Percentiles rank a stretch among this genome's conserved stretches.
phyloP scores from a whole-genome alignment of 2,329 filamentous ascomycete species.

The Trichophyton verrucosum region DNA sequence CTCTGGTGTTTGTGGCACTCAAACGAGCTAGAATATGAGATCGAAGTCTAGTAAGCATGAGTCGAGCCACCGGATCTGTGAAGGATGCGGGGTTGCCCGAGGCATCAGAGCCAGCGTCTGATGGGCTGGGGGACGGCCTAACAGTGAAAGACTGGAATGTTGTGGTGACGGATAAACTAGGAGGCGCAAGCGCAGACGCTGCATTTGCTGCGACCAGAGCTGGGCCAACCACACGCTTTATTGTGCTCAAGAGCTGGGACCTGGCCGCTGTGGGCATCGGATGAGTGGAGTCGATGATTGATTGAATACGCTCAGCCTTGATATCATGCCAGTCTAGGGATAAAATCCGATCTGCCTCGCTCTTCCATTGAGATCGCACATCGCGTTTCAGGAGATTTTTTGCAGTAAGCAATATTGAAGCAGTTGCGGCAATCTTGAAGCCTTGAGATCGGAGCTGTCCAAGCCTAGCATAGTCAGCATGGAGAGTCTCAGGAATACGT shows the following conservation, averaged over 20 bases:
- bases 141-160: neutral
- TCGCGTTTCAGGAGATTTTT: slow-evolving; percentile 56
- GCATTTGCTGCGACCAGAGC: slow-evolving; percentile 32
- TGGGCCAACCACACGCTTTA: slow-evolving; percentile 42
- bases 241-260: slow-evolving; percentile 35
- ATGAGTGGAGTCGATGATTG: slow-evolving; percentile 37
- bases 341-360: slow-evolving; percentile 48
- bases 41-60: slow-evolving; percentile 47
- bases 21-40: slow-evolving; percentile 44
- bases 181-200: slow-evolving; percentile 14
- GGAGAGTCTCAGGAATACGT: slow-evolving; percentile 48
- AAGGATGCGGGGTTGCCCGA: slow-evolving; percentile 31
- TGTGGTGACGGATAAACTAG: slow-evolving; percentile 1
- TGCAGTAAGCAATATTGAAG: slow-evolving; percentile 50
- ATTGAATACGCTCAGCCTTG: slow-evolving; percentile 31
- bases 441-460: slow-evolving; percentile 41
- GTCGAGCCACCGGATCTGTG: slow-evolving; percentile 48
- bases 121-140: slow-evolving; percentile 7
- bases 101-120: slow-evolving; percentile 19
- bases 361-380: slow-evolving; percentile 51
- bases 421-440: slow-evolving; percentile 48
- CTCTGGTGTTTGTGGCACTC: slow-evolving; percentile 47
- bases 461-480: slow-evolving; percentile 44
- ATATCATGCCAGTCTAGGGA: slow-evolving; percentile 35
- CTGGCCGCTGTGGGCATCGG: slow-evolving; percentile 37